Percentiles rank a stretch among this genome's conserved stretches.
phyloP scores from a whole-genome alignment of 2,329 filamentous ascomycete species.

The Penicillium sclerotiorum region DNA sequence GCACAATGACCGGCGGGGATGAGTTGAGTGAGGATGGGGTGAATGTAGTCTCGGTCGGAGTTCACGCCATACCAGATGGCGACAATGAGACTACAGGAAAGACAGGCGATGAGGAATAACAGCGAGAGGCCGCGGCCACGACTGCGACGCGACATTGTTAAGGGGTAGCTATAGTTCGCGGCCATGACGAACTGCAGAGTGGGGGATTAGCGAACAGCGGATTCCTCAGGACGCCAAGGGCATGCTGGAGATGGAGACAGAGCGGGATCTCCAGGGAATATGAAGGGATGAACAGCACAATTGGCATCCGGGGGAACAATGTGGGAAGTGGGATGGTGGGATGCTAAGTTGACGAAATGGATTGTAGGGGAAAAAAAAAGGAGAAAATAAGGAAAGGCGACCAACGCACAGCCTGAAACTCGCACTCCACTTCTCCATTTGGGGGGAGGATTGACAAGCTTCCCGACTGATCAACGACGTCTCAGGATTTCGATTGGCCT shows the following conservation, averaged over 20 bases:
- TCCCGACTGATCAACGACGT: background rate
- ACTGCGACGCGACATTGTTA: constrained; percentile 19
- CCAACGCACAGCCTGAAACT: constrained; percentile 1
- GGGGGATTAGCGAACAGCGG: no score
- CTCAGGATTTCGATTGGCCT: background rate
- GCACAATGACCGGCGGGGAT: constrained; percentile 45
- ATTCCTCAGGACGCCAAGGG: background rate
- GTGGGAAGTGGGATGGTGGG: constrained; percentile 2
- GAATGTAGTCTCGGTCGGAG: constrained; percentile 39
- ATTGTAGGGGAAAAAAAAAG: background rate
- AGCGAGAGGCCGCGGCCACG: constrained; percentile 25
- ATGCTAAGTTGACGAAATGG: background rate
- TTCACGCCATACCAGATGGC: constrained; percentile 40
- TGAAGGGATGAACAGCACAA: no score
- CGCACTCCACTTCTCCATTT: constrained; percentile 1
- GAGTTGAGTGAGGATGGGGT: constrained; percentile 40
- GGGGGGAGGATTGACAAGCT: constrained; percentile 5
- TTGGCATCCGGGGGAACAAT: background rate
- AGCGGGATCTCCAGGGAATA: no score
- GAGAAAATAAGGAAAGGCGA: background rate
- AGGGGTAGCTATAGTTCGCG: constrained; percentile 18
- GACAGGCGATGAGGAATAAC: constrained; percentile 23
- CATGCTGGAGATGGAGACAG: constrained; percentile 1
- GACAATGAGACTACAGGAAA: constrained; percentile 23
- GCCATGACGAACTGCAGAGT: constrained; percentile 22